Evolutionary conservation across 2,329 filamentous ascomycete species (phyloP), one percentile per base, ranked within the genome.

Genomic region (Amauroascus niger): DNA sequence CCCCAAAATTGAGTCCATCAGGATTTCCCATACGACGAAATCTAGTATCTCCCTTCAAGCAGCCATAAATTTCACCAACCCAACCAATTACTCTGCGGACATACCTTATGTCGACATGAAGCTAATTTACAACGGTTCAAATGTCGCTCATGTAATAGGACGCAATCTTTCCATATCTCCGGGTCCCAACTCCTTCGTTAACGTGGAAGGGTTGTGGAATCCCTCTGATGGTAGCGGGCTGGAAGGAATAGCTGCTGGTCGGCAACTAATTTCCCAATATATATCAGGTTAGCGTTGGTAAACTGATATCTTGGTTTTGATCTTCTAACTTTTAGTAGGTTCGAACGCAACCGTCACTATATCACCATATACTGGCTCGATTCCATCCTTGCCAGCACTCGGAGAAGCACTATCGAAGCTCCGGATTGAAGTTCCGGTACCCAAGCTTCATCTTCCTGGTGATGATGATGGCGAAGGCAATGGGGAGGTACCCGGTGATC

Each of bases 1-100:
- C 37, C 87, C 88, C 14, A 79, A 82, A 61, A 74, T 95, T 55
- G 81, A 82, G 53, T 81, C 85, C 57, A 71, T 97, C 33, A 78
- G 79, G 59, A 81, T 97, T 54, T 65, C 86, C 39, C 81, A 86
- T 53, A 94, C 89, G 0, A 84, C 84, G 1, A 73, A 78, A 33
- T 81, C 81, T 2, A 86, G 86, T 2, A 75, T 96, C 45, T 81
- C 79, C 18, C 71, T 97, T 33, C 76, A 82, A 63, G 86, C 87
- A 13, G 71, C 75, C 37, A 77, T 95, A 63, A 95, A 93, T 65
- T 77, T 95, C 56, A 94, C 87, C 3, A 98, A 98, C 64, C 90
- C 91, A 1, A 95, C 90, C 0, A 79, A 83, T 3, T 96, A 97
- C 67, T 83, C 87, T 3, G 90, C 88, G 3, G 76, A 75, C 1